A percentile compares a stretch with the other conserved stretches of the same genome.
These are phyloP conservation scores for Coniosporium apollinis DNA, from an alignment of 495 filamentous ascomycete species.

Conservation along the genomic window DNA sequence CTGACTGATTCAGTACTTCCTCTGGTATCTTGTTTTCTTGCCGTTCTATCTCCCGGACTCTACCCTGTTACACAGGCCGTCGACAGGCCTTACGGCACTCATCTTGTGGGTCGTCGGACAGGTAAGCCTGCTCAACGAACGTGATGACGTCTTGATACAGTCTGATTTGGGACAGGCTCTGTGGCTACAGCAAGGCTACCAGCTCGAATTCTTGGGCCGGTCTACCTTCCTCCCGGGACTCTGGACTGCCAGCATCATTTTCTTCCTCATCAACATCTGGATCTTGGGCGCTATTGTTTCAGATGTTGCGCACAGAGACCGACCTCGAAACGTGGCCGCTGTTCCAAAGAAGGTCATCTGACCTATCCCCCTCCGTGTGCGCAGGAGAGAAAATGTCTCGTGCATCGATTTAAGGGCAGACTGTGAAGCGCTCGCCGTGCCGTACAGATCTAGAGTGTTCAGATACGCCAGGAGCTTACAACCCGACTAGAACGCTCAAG, in stretches of 20 bases:
- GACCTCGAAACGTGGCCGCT: too few species aligned
- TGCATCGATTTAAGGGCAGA: too few species aligned
- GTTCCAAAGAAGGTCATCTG: too few species aligned
- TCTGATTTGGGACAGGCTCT: conserved; percentile 33
- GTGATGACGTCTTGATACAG: not conserved
- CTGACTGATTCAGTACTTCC: conserved; percentile 56
- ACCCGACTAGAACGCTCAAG: too few species aligned
- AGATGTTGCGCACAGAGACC: too few species aligned
- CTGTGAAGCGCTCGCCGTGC: too few species aligned
- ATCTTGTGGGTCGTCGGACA: conserved; percentile 55
- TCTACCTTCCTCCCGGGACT: conserved; percentile 76
- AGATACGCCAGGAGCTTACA: too few species aligned
- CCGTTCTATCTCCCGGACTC: conserved; percentile 79
- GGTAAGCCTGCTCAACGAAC: conserved; percentile 21
- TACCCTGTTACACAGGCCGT: conserved; percentile 41
- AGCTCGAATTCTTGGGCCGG: conserved; percentile 74
- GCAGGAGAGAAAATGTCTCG: too few species aligned
- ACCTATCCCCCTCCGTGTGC: too few species aligned
- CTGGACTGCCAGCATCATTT: conserved; percentile 54
- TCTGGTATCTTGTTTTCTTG: conserved; percentile 91
- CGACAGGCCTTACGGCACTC: conserved; percentile 44
- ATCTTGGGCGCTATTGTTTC: conserved; percentile 62
- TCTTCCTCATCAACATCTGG: conserved; percentile 78
- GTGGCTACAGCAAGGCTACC: conserved; percentile 82
- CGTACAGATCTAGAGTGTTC: too few species aligned